Conservation (phyloP, 2,329 filamentous ascomycete species). For the Beauveria sp. region DNA sequence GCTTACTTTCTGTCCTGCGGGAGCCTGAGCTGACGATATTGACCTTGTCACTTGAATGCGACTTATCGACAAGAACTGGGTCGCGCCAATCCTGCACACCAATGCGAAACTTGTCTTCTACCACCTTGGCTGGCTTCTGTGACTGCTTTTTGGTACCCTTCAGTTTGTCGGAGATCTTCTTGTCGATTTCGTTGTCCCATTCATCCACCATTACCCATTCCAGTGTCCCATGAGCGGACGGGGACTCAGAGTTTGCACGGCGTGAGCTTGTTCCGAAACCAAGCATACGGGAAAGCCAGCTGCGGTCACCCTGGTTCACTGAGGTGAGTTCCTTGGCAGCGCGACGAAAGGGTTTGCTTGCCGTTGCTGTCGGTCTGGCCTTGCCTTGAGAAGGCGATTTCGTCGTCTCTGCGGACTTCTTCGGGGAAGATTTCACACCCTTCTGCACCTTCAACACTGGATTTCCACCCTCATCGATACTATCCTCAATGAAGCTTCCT, state of each 20-base stretch:
- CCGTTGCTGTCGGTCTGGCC: constrained; percentile 18
- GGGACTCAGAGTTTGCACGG: constrained; percentile 42
- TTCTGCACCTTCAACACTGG: constrained; percentile 47
- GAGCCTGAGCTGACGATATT: background rate
- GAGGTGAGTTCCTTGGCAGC: constrained; percentile 19
- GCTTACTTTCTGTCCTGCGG: constrained; percentile 7
- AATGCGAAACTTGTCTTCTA: constrained; percentile 63
- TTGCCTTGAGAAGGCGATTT: constrained; percentile 23
- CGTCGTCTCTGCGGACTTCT: constrained; percentile 20
- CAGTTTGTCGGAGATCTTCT: constrained; percentile 33
- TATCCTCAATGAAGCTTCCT: constrained; percentile 54
- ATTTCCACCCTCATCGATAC: constrained; percentile 52
- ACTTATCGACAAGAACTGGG: constrained; percentile 44
- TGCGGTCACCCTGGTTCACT: constrained; percentile 11
- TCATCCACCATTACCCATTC: constrained; percentile 67
- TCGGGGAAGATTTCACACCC: constrained; percentile 25
- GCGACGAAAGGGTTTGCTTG: constrained; percentile 19
- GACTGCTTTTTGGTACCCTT: constrained; percentile 27
- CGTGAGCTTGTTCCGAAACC: constrained; percentile 24
- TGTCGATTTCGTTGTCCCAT: constrained; percentile 50
- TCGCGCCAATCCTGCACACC: constrained; percentile 86
- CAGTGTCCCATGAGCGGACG: constrained; percentile 63
- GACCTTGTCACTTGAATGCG: constrained; percentile 12
- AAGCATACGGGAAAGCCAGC: constrained; percentile 41
- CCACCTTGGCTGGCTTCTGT: constrained; percentile 19